Evolutionary conservation across 2,329 filamentous ascomycete genomes (phyloP).

Genomic region (Teratosphaeria viscida): DNA sequence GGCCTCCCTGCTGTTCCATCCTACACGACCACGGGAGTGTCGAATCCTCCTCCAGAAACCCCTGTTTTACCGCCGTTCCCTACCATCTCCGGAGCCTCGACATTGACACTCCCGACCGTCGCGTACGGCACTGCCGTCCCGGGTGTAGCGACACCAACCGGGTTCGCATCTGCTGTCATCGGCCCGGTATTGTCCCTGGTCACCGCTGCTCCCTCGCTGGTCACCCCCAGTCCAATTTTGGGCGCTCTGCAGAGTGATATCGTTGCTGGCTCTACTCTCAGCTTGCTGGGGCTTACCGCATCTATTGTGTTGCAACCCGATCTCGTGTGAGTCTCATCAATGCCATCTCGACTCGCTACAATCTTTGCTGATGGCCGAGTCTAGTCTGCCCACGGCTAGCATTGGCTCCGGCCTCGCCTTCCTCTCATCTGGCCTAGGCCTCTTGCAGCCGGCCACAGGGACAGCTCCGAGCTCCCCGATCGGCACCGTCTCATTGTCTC

Average conservation of each 20-base stretch:
- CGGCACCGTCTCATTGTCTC: neutral
- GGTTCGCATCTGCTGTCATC: neutral
- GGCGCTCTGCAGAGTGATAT: neutral
- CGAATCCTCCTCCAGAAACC: no score
- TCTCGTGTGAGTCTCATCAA: neutral
- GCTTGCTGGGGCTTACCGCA: neutral
- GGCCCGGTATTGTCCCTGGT: neutral
- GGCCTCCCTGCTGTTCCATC: neutral
- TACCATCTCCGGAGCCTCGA: neutral
- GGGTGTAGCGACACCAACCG: neutral
- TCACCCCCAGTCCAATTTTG: neutral
- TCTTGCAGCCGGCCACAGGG: no score
- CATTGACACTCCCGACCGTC: neutral
- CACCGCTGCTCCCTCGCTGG: neutral
- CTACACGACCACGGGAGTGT: neutral
- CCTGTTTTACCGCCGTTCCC: neutral
- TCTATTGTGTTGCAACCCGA: neutral
- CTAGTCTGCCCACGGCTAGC: neutral
- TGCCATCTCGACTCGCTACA: neutral
- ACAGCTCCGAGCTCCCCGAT: no score
- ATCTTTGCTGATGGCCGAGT: neutral
- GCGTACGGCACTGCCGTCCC: neutral
- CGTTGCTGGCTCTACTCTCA: neutral
- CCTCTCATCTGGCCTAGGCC: no score
- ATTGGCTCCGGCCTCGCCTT: neutral